Evolutionary conservation across 2,329 filamentous ascomycete genomes (phyloP).

Genomic region (Coleophoma eucalyptorum): DNA sequence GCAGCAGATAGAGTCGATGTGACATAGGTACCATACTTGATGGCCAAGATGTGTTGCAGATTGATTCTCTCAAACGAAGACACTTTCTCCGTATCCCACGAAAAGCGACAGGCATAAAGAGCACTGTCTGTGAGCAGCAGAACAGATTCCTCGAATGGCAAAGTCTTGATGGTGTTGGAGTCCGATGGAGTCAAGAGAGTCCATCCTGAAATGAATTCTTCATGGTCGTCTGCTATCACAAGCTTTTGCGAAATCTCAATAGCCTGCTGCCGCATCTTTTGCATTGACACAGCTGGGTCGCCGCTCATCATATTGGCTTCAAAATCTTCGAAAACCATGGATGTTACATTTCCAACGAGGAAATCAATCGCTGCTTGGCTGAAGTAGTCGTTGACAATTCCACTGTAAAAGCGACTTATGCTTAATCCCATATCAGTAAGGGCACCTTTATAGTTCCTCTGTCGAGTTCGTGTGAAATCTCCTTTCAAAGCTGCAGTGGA

Average conservation of each 20-base stretch:
- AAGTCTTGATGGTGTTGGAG: constrained; percentile 64
- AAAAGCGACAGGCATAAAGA: constrained; percentile 85
- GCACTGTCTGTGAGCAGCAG: constrained; percentile 81
- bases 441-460: constrained; percentile 86
- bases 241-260: constrained; percentile 87
- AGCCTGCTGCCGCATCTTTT: constrained; percentile 79
- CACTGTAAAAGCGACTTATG: constrained; percentile 69
- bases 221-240: constrained; percentile 76
- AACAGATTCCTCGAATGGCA: constrained; percentile 83
- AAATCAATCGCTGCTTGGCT: constrained; percentile 95
- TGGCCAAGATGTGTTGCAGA: constrained; percentile 65
- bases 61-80: constrained; percentile 85
- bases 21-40: constrained; percentile 84
- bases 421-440: constrained; percentile 89
- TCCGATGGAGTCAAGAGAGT: constrained; percentile 74
- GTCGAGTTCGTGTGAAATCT: constrained; percentile 89
- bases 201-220: constrained; percentile 88
- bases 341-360: constrained; percentile 82
- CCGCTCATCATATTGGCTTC: constrained; percentile 89
- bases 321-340: constrained; percentile 87
- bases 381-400: constrained; percentile 97
- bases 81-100: constrained; percentile 95
- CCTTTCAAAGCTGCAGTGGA: constrained; percentile 95
- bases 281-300: constrained; percentile 84
- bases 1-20: constrained; percentile 78